A percentile compares a stretch with the other conserved stretches of the same genome.
phyloP scores from a whole-genome alignment of 2,329 filamentous ascomycete genomes.

The Exophiala mesophila region DNA sequence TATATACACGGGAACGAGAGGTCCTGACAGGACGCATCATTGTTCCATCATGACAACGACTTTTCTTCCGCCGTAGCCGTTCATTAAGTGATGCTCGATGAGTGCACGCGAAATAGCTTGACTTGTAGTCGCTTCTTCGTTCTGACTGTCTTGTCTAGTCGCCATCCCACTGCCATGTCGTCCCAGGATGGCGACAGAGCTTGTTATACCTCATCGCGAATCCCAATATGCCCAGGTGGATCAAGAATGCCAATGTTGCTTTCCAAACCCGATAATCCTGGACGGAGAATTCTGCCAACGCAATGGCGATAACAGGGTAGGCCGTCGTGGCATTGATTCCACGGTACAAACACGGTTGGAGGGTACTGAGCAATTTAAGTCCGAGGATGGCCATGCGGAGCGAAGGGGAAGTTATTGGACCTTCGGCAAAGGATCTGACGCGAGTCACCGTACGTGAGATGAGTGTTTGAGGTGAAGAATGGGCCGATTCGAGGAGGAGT shows the following conservation, averaged over 20 bases:
- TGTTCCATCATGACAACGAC: too few species aligned
- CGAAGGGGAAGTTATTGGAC: constrained; percentile 10
- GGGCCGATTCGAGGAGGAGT: constrained; percentile 19
- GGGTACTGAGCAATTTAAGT: constrained; percentile 20
- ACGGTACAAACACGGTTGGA: constrained; percentile 22
- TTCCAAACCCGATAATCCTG: constrained; percentile 19
- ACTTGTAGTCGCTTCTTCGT: too few species aligned
- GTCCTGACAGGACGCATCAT: too few species aligned
- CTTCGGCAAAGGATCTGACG: constrained; percentile 3
- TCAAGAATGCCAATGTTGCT: constrained; percentile 9
- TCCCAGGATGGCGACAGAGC: constrained; percentile 12
- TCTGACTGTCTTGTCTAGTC: too few species aligned
- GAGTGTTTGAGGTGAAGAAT: neutral
- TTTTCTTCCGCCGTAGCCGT: too few species aligned
- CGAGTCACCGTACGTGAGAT: neutral
- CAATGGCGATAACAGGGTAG: constrained; percentile 21
- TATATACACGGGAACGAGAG: too few species aligned
- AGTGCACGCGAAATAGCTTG: too few species aligned
- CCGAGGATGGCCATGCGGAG: constrained; percentile 17
- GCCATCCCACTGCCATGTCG: neutral
- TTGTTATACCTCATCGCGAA: constrained; percentile 13
- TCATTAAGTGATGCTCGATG: too few species aligned
- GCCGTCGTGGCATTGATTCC: constrained; percentile 23
- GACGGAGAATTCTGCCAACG: constrained; percentile 22
- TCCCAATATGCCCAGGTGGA: constrained; percentile 16